A percentile compares a stretch with the other conserved stretches of the same genome.
Evolutionary conservation across 371 early-diverging fungal genomes (phyloP).

Genomic region (Fennellomyces sp.): DNA sequence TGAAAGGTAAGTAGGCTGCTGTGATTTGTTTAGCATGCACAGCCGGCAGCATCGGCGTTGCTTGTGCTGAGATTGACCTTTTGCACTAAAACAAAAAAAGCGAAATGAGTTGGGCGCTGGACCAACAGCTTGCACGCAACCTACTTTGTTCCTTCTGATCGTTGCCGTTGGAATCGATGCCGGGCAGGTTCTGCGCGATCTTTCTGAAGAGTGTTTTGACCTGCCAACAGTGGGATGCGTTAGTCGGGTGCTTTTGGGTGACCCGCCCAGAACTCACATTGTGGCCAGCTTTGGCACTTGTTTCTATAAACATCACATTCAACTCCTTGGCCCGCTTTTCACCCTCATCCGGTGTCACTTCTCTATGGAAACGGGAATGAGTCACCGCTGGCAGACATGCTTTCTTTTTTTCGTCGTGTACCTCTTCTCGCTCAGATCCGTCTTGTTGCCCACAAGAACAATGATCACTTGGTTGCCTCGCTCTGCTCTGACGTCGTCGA

Average conservation of each 20-base stretch:
- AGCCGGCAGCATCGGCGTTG: conserved; percentile 28
- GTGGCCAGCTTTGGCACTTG: conserved; percentile 95
- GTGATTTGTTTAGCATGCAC: conserved; percentile 34
- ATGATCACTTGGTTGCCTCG: conserved; percentile 98
- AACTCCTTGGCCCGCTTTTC: conserved; percentile 93
- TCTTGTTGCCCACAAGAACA: conserved; percentile 99
- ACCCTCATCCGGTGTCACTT: conserved; percentile 94
- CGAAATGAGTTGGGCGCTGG: not conserved
- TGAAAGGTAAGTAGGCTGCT: not conserved
- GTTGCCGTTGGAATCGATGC: conserved; percentile 66
- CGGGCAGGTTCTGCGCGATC: conserved; percentile 96
- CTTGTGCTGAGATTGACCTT: conserved; percentile 33
- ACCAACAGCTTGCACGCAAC: not conserved
- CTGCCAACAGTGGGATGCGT: conserved; percentile 14
- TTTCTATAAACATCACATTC: conserved; percentile 96
- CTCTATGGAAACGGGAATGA: conserved; percentile 39
- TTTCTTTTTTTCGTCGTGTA: conserved; percentile 20
- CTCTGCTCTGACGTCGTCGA: conserved; percentile 98
- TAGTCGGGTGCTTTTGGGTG: not conserved
- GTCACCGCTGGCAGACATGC: not conserved
- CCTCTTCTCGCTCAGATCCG: conserved; percentile 94
- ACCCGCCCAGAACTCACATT: conserved; percentile 58
- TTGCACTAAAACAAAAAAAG: conserved; percentile 27
- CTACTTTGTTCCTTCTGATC: conserved; percentile 44
- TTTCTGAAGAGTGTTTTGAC: conserved; percentile 93